phyloP scores from a whole-genome alignment of 768 basidiomycete genomes.

The Tricholoma sp. region DNA sequence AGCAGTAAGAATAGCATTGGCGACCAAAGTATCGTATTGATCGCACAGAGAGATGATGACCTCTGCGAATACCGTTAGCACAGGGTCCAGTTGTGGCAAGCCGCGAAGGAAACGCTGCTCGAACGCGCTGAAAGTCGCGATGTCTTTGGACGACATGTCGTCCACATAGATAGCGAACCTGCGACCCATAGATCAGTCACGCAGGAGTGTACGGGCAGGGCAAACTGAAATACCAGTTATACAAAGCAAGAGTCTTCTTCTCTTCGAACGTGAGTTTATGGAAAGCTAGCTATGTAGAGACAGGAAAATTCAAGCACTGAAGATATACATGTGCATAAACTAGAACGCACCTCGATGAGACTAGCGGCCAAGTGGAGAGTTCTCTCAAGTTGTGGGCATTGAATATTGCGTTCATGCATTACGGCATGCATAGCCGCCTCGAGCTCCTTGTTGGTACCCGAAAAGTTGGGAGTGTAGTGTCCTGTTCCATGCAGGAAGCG shows the following conservation, averaged over 20 bases:
- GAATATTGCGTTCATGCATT: not conserved
- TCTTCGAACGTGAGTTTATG: slow-evolving; percentile 13
- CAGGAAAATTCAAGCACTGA: not conserved
- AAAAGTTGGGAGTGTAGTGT: not conserved
- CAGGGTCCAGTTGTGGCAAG: slow-evolving; percentile 15
- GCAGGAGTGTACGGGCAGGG: not conserved
- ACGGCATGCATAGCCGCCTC: not conserved
- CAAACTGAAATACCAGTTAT: slow-evolving; percentile 14
- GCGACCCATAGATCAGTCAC: not conserved
- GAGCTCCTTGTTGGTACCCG: not conserved
- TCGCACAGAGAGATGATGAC: slow-evolving; percentile 2
- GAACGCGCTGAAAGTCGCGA: slow-evolving; percentile 8
- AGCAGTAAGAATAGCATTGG: slow-evolving; percentile 14
- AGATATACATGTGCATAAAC: too few relatives aligned
- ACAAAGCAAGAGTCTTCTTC: slow-evolving; percentile 14
- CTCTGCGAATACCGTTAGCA: slow-evolving; percentile 11
- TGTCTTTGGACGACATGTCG: slow-evolving; percentile 10
- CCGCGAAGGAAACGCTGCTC: slow-evolving; percentile 13
- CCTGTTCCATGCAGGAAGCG: not conserved
- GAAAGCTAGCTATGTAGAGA: slow-evolving; percentile 13
- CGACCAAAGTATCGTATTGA: slow-evolving; percentile 5
- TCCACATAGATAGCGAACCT: slow-evolving; percentile 21
- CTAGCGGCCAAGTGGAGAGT: slow-evolving; percentile 1
- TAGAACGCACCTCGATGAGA: not conserved
- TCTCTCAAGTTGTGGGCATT: not conserved